Evolutionary conservation across 164 flowering plant genomes (phyloP), one percentile per base, ranked within the genome.

Genomic region (Piper betle): DNA sequence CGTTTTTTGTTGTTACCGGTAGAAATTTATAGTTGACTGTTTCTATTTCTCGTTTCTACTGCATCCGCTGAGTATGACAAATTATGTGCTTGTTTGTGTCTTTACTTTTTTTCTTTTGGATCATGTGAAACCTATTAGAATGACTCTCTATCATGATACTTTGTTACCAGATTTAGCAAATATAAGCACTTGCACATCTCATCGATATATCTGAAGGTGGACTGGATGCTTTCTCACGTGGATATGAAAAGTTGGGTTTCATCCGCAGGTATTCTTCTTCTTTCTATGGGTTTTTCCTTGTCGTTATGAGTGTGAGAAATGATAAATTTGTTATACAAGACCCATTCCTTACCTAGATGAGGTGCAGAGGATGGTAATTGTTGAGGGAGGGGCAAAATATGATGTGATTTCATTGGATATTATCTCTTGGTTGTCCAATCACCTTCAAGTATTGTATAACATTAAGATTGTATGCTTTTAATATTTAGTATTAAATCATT

Each of bases 221-320:
- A 62, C 63, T 92, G 73, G 95, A 87, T 66, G 78, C 59, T 13
- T 92, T 92, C 77, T 88, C 96, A 73, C 84, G 98, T 78, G 98
- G 98, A 39, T 92, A 92, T 75, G 95, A 92, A 74, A 91, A 85
- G 74, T 68, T 88, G 64, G 99, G 97, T 57, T 94, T 94, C 72
- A 76, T 57, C 40, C 74, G 80, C 72, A 82, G 92, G 92, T 83
- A 73, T 10, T 58, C 20, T 17, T 38, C 4, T 58, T 39, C 15
- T 18, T 54, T 54, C 0, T 4, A 8, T 18, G 15, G 10, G 57
- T 25, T 54, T 10, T 10, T 20, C 7, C 25, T 54, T 12, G 4
- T 25, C 17, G 7, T 3, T 25, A 18, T 3, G 37, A 54, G 6
- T 54, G 7, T 8, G 9, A 54, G 11, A 54, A 18, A 8, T 9